Conservation (phyloP, 768 basidiomycete species). For the Amanita subjunquillea region DNA sequence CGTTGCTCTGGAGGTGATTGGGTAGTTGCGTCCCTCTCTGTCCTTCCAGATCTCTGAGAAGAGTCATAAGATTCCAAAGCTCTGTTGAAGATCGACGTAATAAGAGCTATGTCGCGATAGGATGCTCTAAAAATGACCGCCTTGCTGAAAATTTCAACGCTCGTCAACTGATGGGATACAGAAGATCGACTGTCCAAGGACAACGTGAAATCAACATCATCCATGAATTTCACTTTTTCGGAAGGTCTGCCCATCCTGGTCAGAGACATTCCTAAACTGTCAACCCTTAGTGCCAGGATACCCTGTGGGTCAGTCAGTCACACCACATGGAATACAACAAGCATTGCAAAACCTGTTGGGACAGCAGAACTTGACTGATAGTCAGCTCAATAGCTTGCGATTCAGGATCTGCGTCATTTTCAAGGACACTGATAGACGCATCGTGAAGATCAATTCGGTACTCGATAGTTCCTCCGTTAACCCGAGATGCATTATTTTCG, state of each 20-base stretch:
- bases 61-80: conserved; percentile 68
- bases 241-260: conserved; percentile 74
- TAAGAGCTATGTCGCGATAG: conserved; percentile 86
- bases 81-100: conserved; percentile 76
- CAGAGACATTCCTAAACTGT: conserved; percentile 87
- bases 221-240: conserved; percentile 86
- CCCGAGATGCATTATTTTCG: not conserved
- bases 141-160: conserved; percentile 70
- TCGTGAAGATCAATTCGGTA: conserved; percentile 86
- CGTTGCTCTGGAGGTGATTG: not conserved
- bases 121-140: conserved; percentile 93
- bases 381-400: conserved; percentile 82
- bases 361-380: conserved; percentile 78
- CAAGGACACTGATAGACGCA: conserved; percentile 80
- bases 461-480: conserved; percentile 22
- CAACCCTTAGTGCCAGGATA: conserved; percentile 70
- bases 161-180: conserved; percentile 62
- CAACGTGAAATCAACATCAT: conserved; percentile 82
- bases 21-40: not conserved
- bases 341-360: conserved; percentile 62
- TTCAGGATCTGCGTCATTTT: conserved; percentile 67
- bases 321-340: not conserved
- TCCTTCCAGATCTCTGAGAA: conserved; percentile 21
- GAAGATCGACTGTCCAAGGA: conserved; percentile 79
- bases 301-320: conserved; percentile 35